phyloP scores from a whole-genome alignment of 495 filamentous ascomycete genomes.

The Aspergillus cristatus region DNA sequence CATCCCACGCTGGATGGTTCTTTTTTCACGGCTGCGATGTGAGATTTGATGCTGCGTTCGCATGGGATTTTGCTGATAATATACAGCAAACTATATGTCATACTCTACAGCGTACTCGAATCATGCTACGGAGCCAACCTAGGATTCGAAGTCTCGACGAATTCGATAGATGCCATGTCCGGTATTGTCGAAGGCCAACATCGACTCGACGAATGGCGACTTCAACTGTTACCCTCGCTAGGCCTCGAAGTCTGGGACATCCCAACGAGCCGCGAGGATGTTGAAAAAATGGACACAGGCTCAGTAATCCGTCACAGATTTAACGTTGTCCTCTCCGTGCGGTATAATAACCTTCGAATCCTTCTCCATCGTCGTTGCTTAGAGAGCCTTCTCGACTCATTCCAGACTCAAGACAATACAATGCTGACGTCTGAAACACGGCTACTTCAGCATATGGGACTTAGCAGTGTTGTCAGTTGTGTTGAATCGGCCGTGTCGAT shows the following conservation, averaged over 20 bases:
- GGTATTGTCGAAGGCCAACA: slow-evolving; percentile 7
- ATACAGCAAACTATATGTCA: too few species aligned
- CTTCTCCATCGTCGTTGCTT: slow-evolving; percentile 33
- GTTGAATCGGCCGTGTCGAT: slow-evolving; percentile 28
- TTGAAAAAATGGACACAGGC: too few species aligned
- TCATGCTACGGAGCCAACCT: slow-evolving; percentile 32
- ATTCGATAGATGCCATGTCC: slow-evolving; percentile 7
- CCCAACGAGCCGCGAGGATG: too few species aligned
- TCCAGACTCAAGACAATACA: too few species aligned
- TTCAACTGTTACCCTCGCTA: too few species aligned
- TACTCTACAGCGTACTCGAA: slow-evolving; percentile 29
- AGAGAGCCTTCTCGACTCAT: too few species aligned
- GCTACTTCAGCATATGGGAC: slow-evolving; percentile 23
- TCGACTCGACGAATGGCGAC: background rate
- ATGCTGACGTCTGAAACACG: slow-evolving; percentile 13
- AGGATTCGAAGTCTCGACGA: slow-evolving; percentile 14
- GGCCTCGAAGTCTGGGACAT: too few species aligned
- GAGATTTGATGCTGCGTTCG: too few species aligned
- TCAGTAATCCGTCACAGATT: slow-evolving; percentile 15
- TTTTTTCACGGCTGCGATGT: slow-evolving; percentile 33
- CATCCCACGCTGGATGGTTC: slow-evolving; percentile 10
- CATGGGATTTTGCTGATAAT: too few species aligned
- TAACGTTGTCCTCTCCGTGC: slow-evolving; percentile 24
- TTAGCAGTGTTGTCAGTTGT: slow-evolving; percentile 28
- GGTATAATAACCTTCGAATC: slow-evolving; percentile 28